A percentile compares a stretch with the other conserved stretches of the same genome.
These are phyloP conservation scores for Panaeolus cyanescens DNA, from an alignment of 768 basidiomycete species.

Conservation along the genomic window DNA sequence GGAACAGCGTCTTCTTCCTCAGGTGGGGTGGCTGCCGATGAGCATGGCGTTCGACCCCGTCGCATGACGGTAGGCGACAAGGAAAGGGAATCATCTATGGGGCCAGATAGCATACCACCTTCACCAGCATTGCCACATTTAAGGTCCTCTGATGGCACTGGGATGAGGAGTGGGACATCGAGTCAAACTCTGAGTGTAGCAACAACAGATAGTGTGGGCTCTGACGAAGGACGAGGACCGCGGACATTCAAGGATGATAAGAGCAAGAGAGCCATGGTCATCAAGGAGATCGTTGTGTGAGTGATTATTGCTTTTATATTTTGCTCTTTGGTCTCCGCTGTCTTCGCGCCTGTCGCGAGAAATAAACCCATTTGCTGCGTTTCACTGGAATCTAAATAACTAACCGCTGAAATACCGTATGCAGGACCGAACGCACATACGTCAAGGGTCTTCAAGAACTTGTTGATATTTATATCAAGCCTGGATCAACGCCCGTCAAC, in stretches of 20 bases:
- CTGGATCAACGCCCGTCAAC: conserved; percentile 71
- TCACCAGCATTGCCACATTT: conserved; percentile 42
- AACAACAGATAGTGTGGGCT: conserved; percentile 74
- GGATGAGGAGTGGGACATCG: conserved; percentile 58
- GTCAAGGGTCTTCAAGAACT: conserved; percentile 93
- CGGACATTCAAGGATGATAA: conserved; percentile 89
- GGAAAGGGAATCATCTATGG: conserved; percentile 58
- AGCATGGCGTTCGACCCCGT: conserved; percentile 51
- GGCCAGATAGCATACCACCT: conserved; percentile 21
- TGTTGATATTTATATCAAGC: conserved; percentile 93
- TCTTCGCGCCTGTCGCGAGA: neutral
- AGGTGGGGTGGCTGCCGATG: conserved; percentile 30
- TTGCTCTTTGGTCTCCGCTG: neutral
- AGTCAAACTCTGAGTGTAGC: conserved; percentile 75
- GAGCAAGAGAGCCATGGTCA: conserved; percentile 76
- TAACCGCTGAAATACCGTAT: conserved; percentile 1
- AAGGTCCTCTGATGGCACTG: conserved; percentile 68
- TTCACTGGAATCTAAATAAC: conserved; percentile 11
- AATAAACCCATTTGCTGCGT: conserved; percentile 5
- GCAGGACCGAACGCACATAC: conserved; percentile 92
- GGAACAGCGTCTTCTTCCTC: conserved; percentile 35
- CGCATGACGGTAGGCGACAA: conserved; percentile 69
- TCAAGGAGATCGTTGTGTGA: conserved; percentile 91
- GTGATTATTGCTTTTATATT: conserved; percentile 29
- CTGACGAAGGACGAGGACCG: conserved; percentile 63